phyloP scores from a whole-genome alignment of 2,329 filamentous ascomycete species.

The Paecilomyces niveus region DNA sequence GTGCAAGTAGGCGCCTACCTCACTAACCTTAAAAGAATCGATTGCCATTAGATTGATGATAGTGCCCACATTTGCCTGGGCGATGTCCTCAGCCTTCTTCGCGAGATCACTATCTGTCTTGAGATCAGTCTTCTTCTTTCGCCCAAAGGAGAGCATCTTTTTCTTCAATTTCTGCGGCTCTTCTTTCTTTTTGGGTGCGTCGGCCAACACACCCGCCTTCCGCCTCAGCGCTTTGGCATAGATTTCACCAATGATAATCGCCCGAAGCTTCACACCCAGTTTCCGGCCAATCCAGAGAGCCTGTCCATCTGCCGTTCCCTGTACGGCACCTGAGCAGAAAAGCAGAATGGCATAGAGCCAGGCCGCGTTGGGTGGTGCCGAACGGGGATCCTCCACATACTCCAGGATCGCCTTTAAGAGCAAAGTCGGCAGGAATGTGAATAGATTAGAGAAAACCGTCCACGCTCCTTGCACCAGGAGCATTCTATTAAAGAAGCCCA shows the following conservation, averaged over 20 bases:
- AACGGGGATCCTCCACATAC: conserved; percentile 78
- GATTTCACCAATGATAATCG: conserved; percentile 94
- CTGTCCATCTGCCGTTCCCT: conserved; percentile 76
- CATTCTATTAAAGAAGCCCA: conserved; percentile 73
- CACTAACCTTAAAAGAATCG: conserved; percentile 96
- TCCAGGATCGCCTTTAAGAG: conserved; percentile 86
- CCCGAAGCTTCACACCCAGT: conserved; percentile 85
- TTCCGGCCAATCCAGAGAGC: conserved; percentile 90
- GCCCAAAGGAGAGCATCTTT: conserved; percentile 49
- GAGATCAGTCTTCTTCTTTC: conserved; percentile 37
- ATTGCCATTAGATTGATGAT: conserved; percentile 99
- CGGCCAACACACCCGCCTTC: conserved; percentile 72
- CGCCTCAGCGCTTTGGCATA: conserved; percentile 92
- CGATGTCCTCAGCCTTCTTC: conserved; percentile 40
- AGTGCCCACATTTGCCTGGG: conserved; percentile 88
- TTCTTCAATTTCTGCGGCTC: conserved; percentile 35
- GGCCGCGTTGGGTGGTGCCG: conserved; percentile 73
- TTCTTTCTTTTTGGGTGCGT: conserved; percentile 62
- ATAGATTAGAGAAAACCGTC: conserved; percentile 70
- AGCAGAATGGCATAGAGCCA: conserved; percentile 94
- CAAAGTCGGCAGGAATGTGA: conserved; percentile 87
- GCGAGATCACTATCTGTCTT: conserved; percentile 13
- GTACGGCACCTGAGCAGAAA: conserved; percentile 72
- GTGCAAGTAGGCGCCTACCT: conserved; percentile 90
- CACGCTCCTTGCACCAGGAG: conserved; percentile 72